Evolutionary conservation across 257 asterid genomes (phyloP), one percentile per base, ranked within the genome.

Genomic region (Forsythia viridissima): DNA sequence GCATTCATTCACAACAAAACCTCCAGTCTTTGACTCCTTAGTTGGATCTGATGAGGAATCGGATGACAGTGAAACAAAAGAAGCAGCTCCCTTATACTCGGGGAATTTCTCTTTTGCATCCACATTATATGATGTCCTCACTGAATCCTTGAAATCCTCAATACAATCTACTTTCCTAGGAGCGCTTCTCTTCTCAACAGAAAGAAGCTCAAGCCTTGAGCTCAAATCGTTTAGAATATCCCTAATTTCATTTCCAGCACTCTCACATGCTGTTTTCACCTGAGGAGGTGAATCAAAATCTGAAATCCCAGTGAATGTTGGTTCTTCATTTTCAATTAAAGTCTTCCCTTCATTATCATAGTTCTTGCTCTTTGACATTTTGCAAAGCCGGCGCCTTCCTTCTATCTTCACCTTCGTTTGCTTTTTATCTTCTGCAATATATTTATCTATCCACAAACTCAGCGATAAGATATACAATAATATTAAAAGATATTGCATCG

Each of bases 301-400:
- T 21, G 82, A 75, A 74, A 90, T 61, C 52, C 65, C 89, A 51
- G 81, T 86, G 77, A 44, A 40, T n/a, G 72, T 59, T 48, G 85
- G 82, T 71, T 79, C 91, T 80, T 87, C 90, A 21, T 80, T 77
- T 67, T 59, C 76, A 41, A 36, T 72, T 15, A 20, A 55, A 46
- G 76, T 79, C 75, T 73, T 79, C 36, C 42, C 77, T 72, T 82
- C 82, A 36, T 51, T 75, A 41, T 55, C 75, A 37, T 73, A 69
- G 38, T 83, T 88, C 68, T 75, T 80, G n/a, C 77, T 77, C 48
- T 79, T 70, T 16, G 91, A 84, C 71, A 90, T 72, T 90, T 85
- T 94, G 84, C 97, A 91, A 70, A 91, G 97, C 76, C 98, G 94
- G 15, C 92, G 96, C 81, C 97, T 86, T 63, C 97, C 98, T 86